These are phyloP conservation scores for Eragrostis tef DNA, from an alignment of 202 grass and related monocot species.

Conservation along the genomic window DNA sequence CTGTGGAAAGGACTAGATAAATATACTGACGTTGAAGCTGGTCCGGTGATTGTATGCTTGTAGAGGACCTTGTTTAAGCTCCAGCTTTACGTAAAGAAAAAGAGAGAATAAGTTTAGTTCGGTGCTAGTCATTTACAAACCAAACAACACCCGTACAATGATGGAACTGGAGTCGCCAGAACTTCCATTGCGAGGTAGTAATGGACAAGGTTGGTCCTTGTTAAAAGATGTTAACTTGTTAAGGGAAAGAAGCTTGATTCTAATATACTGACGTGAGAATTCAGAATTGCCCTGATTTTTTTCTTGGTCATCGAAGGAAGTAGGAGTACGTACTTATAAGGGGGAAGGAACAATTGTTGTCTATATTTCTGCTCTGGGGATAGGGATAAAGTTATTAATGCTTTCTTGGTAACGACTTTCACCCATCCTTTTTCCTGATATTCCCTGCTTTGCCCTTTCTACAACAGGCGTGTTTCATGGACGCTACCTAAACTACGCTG, in stretches of 20 bases:
- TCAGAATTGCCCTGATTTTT: neutral
- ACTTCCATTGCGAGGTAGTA: slow-evolving; percentile 17
- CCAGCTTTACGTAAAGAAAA: slow-evolving; percentile 52
- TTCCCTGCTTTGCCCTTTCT: slow-evolving; percentile 31
- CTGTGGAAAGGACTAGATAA: slow-evolving; percentile 41
- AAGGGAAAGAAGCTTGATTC: slow-evolving; percentile 6
- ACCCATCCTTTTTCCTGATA: neutral
- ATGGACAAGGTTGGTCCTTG: neutral
- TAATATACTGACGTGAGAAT: slow-evolving; percentile 30
- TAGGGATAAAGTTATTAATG: slow-evolving; percentile 29
- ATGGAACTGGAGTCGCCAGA: slow-evolving; percentile 27
- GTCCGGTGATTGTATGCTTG: slow-evolving; percentile 44
- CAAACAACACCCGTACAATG: slow-evolving; percentile 19
- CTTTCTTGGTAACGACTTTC: slow-evolving; percentile 35
- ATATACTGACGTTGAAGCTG: slow-evolving; percentile 34
- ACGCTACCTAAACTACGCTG: too few relatives aligned
- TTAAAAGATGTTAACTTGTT: slow-evolving; percentile 5
- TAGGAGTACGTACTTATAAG: too few relatives aligned
- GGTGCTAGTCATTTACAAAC: slow-evolving; percentile 43
- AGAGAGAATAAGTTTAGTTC: slow-evolving; percentile 46
- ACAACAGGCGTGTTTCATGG: slow-evolving; percentile 24
- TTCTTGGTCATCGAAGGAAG: neutral
- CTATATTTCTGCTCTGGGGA: neutral
- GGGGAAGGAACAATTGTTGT: neutral
- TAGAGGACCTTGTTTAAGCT: slow-evolving; percentile 46